phyloP scores from a whole-genome alignment of 768 basidiomycete genomes.

The Termitomyces sp. region DNA sequence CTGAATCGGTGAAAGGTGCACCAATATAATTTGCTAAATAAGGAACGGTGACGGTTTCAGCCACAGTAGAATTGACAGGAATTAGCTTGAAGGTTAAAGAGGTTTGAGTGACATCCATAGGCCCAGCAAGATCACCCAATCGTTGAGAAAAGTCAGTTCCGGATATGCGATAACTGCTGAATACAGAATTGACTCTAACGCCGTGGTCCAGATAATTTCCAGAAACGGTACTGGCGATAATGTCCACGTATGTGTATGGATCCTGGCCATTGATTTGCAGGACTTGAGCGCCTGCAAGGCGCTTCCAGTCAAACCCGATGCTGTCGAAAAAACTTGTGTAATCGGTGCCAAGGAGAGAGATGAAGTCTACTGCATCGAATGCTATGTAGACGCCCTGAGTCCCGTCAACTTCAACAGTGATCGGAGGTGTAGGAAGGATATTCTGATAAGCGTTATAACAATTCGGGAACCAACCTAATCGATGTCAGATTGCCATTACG shows the following conservation, averaged over 20 bases:
- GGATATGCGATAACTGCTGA: slow-evolving; percentile 55
- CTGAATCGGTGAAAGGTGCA: slow-evolving; percentile 45
- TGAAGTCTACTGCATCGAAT: slow-evolving; percentile 53
- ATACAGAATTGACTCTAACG: slow-evolving; percentile 61
- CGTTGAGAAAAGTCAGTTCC: slow-evolving; percentile 53
- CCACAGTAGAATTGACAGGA: slow-evolving; percentile 40
- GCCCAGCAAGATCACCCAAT: slow-evolving; percentile 56
- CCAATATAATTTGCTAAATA: slow-evolving; percentile 51
- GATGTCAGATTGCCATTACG: background rate
- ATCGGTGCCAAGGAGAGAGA: slow-evolving; percentile 41
- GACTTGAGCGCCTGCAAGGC: slow-evolving; percentile 60
- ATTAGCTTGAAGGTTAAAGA: slow-evolving; percentile 49
- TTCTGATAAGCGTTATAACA: slow-evolving; percentile 58
- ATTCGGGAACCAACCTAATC: slow-evolving; percentile 54
- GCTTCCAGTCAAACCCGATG: slow-evolving; percentile 55
- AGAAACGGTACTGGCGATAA: slow-evolving; percentile 55
- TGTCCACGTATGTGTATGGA: slow-evolving; percentile 54
- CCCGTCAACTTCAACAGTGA: slow-evolving; percentile 49
- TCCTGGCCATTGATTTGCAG: slow-evolving; percentile 52
- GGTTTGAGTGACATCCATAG: slow-evolving; percentile 43
- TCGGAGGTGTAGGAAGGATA: slow-evolving; percentile 54
- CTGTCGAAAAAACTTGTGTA: slow-evolving; percentile 48
- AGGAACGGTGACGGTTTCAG: slow-evolving; percentile 52
- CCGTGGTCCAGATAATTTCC: slow-evolving; percentile 66
- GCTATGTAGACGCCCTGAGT: slow-evolving; percentile 48